Evolutionary conservation across 139 green algal genomes (phyloP), one percentile per base, ranked within the genome.

Genomic region (Raphidocelis subcapitata): DNA sequence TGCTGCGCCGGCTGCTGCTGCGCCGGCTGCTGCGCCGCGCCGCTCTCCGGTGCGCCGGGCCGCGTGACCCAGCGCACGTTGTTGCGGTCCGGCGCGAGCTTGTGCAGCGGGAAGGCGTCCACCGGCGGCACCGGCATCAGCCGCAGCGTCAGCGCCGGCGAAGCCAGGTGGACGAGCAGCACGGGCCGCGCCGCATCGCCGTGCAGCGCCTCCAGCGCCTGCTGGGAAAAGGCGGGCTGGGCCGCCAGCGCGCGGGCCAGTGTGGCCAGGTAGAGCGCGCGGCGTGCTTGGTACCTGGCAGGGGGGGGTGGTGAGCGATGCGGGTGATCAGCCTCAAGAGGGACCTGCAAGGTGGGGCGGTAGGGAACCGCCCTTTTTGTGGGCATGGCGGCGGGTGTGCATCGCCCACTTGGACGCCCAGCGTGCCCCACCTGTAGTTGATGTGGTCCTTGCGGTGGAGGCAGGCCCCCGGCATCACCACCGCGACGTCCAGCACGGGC

Each of bases 371-470:
- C n/a, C n/a, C n/a, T n/a, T n/a, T n/a, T n/a, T n/a, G n/a, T n/a
- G n/a, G n/a, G n/a, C n/a, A n/a, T n/a, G n/a, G n/a, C n/a, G n/a
- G n/a, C n/a, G n/a, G n/a, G n/a, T n/a, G n/a, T n/a, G n/a, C n/a
- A n/a, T n/a, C n/a, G n/a, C n/a, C n/a, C n/a, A n/a, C n/a, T n/a
- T n/a, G n/a, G n/a, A 49, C 41, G 41, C 41, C 8, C 8, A 49
- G 41, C 41, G 12, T 49, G 41, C 41, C 41, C 26, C 56, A 93
- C 52, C 83, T 83, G 80, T 94, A 81, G 70, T 93, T 93, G 5
- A 95, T 73, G 26, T 91, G 75, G 57, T 91, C 88, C 76, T 93
- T 94, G 47, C 86, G 61, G 26, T 87, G 77, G 10, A 94, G 79
- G 74, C 88, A 89, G n/a, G 62, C 54, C 1, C 51, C 57, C 0